Base-by-base conservation (phyloP, 768 basidiomycete species). In the Trametes meyenii region DNA sequence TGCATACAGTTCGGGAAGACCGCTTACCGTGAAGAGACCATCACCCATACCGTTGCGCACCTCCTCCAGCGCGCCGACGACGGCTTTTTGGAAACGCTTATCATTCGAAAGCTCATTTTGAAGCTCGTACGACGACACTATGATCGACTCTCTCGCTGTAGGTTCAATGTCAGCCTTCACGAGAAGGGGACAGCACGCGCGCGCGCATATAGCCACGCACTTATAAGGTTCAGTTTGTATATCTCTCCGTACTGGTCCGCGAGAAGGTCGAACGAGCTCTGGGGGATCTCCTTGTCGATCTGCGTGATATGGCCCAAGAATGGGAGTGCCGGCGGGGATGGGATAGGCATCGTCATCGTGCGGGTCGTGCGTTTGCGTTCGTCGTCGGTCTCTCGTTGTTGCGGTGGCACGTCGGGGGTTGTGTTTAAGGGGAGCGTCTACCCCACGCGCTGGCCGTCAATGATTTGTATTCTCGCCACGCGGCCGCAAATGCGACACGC, bases 31-130 rank as follows among this genome's bases (percentile, higher is more conserved):
- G 64, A 79, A 80, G 14, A 78, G 66, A 4, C 74, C 81, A 66
- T 82, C 81, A 21, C 75, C 75, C 13, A 74, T 71, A 3, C 77
- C 70, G 50, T 72, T 71, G 21, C 81, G 70, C 6, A 79, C 73
- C 49, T 78, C 56, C 21, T 59, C 36, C 1, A 82, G 65, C 2
- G 74, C 63, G 17, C 75, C 77, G 8, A 23, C 43, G 13, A 81
- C 71, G 16, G 60, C 67, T 67, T 83, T 83, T 26, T 72, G 66
- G 70, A 81, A 82, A 14, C 74, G 69, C 24, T 69, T 73, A 33
- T 83, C 79, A 65, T 82, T 76, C 36, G 74, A 76, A 3, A 78
- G 67, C 64, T 82, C 79, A 60, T 78, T 74, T 17, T 73, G 69
- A 5, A 82, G 71, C 16, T 71, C 74, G 42, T 78, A 72, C 10